Conservation (phyloP, 495 filamentous ascomycete genomes). For the Choiromyces venosus region DNA sequence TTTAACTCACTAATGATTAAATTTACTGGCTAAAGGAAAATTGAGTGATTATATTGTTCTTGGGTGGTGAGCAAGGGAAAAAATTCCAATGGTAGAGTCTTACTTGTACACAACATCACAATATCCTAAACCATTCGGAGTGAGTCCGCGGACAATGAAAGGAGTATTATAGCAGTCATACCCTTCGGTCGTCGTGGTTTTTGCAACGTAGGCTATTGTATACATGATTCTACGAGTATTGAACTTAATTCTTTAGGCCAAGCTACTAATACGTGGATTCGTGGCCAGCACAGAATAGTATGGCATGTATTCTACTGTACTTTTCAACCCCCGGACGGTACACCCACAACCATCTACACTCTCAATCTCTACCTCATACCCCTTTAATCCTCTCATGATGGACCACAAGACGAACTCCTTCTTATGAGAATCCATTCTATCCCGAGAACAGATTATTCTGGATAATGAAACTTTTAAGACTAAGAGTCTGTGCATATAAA, state of each 20-base stretch:
- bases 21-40: background rate
- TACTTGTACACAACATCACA: background rate
- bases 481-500: background rate
- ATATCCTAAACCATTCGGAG: background rate
- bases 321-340: background rate
- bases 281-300: background rate
- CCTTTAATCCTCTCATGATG: background rate
- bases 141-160: background rate
- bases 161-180: background rate
- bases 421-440: background rate
- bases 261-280: background rate
- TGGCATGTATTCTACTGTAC: background rate
- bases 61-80: background rate
- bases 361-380: background rate
- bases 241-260: background rate
- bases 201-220: background rate
- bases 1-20: background rate
- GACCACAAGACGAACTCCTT: background rate
- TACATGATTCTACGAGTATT: background rate
- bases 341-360: background rate
- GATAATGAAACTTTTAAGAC: background rate
- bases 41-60: background rate
- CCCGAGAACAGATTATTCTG: background rate
- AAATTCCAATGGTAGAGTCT: background rate
- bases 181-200: background rate